Evolutionary conservation across 2,329 filamentous ascomycete species (phyloP).

Genomic region (Ophiostoma sp.): DNA sequence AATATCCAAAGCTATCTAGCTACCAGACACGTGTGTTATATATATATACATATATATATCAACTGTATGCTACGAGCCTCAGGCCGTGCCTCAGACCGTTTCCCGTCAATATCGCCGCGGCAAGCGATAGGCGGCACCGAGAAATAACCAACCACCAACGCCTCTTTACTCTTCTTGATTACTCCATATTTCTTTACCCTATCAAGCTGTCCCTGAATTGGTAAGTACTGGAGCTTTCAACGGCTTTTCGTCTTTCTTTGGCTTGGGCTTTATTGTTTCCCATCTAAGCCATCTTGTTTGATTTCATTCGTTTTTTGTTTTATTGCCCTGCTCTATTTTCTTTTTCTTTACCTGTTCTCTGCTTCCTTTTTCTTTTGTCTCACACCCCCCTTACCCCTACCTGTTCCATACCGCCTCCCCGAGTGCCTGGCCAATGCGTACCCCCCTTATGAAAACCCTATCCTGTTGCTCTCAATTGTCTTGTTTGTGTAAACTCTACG

Average conservation of each 20-base stretch:
- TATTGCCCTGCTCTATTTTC: neutral
- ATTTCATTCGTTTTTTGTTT: neutral
- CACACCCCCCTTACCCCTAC: constrained; percentile 3
- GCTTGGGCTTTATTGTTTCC: neutral
- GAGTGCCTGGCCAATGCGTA: neutral
- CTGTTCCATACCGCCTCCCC: constrained; percentile 2
- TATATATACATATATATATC: no score
- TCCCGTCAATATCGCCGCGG: no score
- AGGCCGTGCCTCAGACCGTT: no score
- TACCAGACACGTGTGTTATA: no score
- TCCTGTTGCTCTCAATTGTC: neutral
- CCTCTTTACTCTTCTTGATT: neutral
- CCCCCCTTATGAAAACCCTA: neutral
- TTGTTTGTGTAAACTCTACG: neutral
- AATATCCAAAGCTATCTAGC: no score
- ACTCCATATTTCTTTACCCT: neutral
- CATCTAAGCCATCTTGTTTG: neutral
- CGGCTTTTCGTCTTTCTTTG: neutral
- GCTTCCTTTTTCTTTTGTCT: neutral
- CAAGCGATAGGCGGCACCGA: no score
- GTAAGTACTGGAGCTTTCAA: neutral
- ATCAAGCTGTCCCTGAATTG: neutral
- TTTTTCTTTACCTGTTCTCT: neutral
- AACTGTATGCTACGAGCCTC: no score
- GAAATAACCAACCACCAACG: neutral